These are phyloP conservation scores for Phialophora expanda DNA, from an alignment of 2,329 filamentous ascomycete species.

Conservation along the genomic window DNA sequence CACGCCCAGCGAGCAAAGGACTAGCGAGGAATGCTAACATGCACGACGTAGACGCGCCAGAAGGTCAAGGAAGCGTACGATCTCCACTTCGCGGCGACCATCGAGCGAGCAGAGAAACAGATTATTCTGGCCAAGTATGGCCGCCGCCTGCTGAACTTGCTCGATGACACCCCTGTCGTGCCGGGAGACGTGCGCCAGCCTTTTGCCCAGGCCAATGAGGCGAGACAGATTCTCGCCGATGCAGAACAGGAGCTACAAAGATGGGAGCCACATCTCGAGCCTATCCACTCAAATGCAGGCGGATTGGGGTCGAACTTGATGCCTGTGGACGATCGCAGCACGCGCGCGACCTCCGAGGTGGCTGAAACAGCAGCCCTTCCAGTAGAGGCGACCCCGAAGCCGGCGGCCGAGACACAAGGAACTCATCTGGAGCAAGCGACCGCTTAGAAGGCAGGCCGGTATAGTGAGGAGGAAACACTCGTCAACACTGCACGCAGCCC, in stretches of 20 bases:
- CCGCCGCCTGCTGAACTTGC: slow-evolving; percentile 77
- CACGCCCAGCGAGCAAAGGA: not conserved
- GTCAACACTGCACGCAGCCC: slow-evolving; percentile 4
- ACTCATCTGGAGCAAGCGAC: slow-evolving; percentile 37
- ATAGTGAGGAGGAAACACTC: slow-evolving; percentile 24
- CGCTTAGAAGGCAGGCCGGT: slow-evolving; percentile 36
- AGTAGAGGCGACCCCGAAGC: slow-evolving; percentile 18
- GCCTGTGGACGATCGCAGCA: slow-evolving; percentile 40
- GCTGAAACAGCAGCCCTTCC: slow-evolving; percentile 18
- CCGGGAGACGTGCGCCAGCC: slow-evolving; percentile 77
- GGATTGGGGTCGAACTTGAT: slow-evolving; percentile 52
- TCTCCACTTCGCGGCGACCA: slow-evolving; percentile 83
- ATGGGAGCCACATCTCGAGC: slow-evolving; percentile 67
- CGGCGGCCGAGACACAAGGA: slow-evolving; percentile 32
- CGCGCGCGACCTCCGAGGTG: slow-evolving; percentile 30
- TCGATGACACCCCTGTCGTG: slow-evolving; percentile 88
- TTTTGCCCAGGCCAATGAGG: slow-evolving; percentile 70
- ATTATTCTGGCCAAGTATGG: slow-evolving; percentile 91
- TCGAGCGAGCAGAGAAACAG: slow-evolving; percentile 97
- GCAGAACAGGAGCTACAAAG: slow-evolving; percentile 84
- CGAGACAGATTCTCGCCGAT: slow-evolving; percentile 86
- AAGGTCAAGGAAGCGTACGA: slow-evolving; percentile 96
- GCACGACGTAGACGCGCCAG: slow-evolving; percentile 72
- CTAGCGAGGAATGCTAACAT: slow-evolving; percentile 15
- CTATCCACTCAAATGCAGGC: slow-evolving; percentile 57